Evolutionary conservation across 495 filamentous ascomycete genomes (phyloP).

Genomic region (Talaromyces trachyspermus): DNA sequence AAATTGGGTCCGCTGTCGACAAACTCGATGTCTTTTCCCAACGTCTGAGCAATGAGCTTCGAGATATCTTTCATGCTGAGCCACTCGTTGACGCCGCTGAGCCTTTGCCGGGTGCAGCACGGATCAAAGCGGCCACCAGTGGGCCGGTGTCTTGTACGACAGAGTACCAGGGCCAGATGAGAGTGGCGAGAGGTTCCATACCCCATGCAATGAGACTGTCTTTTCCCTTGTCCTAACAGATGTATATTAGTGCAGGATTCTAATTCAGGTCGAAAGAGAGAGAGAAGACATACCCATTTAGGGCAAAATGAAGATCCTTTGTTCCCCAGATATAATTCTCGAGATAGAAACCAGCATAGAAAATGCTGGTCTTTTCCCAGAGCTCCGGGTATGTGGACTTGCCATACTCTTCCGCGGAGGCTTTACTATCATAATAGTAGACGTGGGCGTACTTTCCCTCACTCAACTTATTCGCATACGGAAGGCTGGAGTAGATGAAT

Average conservation of each 20-base stretch:
- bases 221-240: background rate
- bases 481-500: conserved; percentile 29
- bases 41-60: background rate
- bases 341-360: conserved; percentile 32
- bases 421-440: conserved; percentile 35
- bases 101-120: background rate
- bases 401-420: conserved; percentile 24
- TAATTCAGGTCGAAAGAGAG: no score
- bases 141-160: background rate
- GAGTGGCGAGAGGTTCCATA: background rate
- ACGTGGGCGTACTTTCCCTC: conserved; percentile 28
- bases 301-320: background rate
- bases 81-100: background rate
- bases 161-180: background rate
- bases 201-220: background rate
- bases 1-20: background rate
- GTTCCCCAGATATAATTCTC: conserved; percentile 19
- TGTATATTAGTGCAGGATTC: no score
- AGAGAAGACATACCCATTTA: background rate
- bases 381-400: conserved; percentile 29
- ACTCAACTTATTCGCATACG: conserved; percentile 22
- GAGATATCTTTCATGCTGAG: background rate
- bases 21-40: background rate
- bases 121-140: background rate
- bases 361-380: conserved; percentile 31